A percentile compares a stretch with the other conserved stretches of the same genome.
Conservation (phyloP, 1,139 yeast species). For the Meyerozyma smithsonii region DNA sequence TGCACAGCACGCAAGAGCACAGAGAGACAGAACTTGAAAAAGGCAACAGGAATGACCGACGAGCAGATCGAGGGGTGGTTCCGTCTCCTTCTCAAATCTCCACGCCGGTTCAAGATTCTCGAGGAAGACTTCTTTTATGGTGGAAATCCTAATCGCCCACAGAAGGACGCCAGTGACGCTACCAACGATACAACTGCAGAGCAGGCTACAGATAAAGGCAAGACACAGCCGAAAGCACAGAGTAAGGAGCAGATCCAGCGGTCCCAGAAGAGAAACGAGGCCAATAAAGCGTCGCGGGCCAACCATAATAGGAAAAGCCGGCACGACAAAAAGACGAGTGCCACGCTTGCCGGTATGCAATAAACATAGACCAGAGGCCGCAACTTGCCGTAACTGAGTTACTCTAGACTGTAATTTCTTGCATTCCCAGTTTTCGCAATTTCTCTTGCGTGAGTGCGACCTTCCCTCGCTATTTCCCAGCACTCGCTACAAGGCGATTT, state of each 20-base stretch:
- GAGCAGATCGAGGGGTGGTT: conserved; percentile 96
- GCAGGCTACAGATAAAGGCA: conserved; percentile 5
- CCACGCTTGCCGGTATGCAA: conserved; percentile 18
- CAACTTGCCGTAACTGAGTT: no score
- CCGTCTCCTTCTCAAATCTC: conserved; percentile 63
- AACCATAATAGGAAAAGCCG: conserved; percentile 64
- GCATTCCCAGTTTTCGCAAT: no score
- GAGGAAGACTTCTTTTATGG: conserved; percentile 60
- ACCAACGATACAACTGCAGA: conserved; percentile 1
- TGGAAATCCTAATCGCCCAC: conserved; percentile 28
- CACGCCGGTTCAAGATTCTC: conserved; percentile 52
- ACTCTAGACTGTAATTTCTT: no score
- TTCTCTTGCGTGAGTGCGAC: no score
- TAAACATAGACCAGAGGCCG: no score
- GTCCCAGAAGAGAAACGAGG: conserved; percentile 42
- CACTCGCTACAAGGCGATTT: not conserved
- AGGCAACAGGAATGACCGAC: conserved; percentile 65
- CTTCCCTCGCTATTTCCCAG: no score
- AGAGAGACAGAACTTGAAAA: conserved; percentile 48
- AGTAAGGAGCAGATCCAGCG: conserved; percentile 21
- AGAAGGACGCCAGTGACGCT: conserved; percentile 4
- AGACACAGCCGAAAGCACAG: conserved; percentile 6
- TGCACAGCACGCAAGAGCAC: conserved; percentile 48
- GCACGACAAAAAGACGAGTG: conserved; percentile 46
- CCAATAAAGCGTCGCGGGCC: conserved; percentile 51